phyloP scores from a whole-genome alignment of 2,329 filamentous ascomycete species.

The Geosmithia morbida region DNA sequence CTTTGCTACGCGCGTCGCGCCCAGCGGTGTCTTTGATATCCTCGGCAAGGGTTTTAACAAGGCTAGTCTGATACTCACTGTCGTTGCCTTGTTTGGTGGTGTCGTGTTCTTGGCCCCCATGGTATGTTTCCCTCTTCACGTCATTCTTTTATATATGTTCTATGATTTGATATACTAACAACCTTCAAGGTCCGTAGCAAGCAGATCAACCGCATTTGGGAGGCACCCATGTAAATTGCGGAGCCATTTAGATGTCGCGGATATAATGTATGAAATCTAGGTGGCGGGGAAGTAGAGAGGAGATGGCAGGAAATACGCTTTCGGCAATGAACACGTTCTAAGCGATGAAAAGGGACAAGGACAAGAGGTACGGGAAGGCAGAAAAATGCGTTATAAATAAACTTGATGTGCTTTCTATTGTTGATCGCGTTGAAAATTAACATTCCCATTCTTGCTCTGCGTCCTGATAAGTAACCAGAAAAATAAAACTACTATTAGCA shows the following conservation, averaged over 20 bases:
- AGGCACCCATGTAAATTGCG: slow-evolving; percentile 11
- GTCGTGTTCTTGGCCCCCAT: slow-evolving; percentile 71
- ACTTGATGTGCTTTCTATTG: not conserved
- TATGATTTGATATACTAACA: slow-evolving; percentile 14
- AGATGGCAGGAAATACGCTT: not conserved
- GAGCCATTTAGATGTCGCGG: not conserved
- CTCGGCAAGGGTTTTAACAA: slow-evolving; percentile 91
- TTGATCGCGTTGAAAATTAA: not conserved
- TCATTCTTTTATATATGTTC: not conserved
- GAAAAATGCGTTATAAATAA: not conserved
- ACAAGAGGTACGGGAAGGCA: not conserved
- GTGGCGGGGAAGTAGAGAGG: not conserved
- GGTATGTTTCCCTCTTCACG: slow-evolving; percentile 46
- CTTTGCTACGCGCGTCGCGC: slow-evolving; percentile 75
- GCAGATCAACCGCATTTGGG: slow-evolving; percentile 54
- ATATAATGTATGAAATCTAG: not conserved
- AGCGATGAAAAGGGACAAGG: not conserved
- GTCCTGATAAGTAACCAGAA: no score
- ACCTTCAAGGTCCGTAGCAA: slow-evolving; percentile 40
- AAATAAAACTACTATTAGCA: slow-evolving; percentile 18
- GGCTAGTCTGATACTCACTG: slow-evolving; percentile 68
- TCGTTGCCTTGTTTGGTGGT: slow-evolving; percentile 62
- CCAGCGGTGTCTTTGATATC: slow-evolving; percentile 82
- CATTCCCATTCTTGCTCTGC: no score
- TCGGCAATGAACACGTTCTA: not conserved